Base-by-base conservation (phyloP, 306 rosid species). In the Bauhinia variegata region DNA sequence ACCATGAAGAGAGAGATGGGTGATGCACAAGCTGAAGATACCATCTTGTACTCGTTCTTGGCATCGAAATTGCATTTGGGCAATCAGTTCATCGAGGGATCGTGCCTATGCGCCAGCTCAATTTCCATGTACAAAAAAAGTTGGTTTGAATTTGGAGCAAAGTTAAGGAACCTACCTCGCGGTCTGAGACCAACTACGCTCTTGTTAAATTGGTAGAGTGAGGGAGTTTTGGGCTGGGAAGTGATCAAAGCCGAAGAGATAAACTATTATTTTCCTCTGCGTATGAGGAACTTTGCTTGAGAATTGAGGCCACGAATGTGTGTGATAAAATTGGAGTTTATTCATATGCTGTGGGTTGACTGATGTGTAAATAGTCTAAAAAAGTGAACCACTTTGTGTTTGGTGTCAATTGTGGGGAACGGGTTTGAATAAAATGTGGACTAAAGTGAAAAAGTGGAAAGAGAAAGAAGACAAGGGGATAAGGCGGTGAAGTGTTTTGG, bases 211-310 rank as follows among this genome's bases (percentile, higher is more conserved):
- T 15, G 44, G 52, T 51, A 71, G 79, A 78, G 64, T 74, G 83
- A 74, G 47, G 85, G 81, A 71, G 79, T 69, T 77, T 81, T 65
- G 0, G 82, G 70, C 0, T 77, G 89, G 13, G 89, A 83, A 4
- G 79, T 78, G 73, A 87, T 71, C 72, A 87, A 71, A 65, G 85
- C 92, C 97, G 85, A 88, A 67, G 39, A 50, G 16, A 19, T 3
- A 15, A 18, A 49, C 4, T 54, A 4, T 19, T 9, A 15, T 19
- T 39, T 32, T 4, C 11, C 8, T 16, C n/a, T 8, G 50, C n/a
- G 7, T 39, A 4, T 6, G 33, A 1, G 46, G 34, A 12, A 19
- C 13, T 13, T 0, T 5, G 5, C 7, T 43, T 11, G 41, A 30
- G 57, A n/a, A 42, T 7, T 7, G 32, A 37, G 48, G 46, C 9